Base-by-base conservation (phyloP, 2,329 filamentous ascomycete species). In the Colletotrichum salicis region DNA sequence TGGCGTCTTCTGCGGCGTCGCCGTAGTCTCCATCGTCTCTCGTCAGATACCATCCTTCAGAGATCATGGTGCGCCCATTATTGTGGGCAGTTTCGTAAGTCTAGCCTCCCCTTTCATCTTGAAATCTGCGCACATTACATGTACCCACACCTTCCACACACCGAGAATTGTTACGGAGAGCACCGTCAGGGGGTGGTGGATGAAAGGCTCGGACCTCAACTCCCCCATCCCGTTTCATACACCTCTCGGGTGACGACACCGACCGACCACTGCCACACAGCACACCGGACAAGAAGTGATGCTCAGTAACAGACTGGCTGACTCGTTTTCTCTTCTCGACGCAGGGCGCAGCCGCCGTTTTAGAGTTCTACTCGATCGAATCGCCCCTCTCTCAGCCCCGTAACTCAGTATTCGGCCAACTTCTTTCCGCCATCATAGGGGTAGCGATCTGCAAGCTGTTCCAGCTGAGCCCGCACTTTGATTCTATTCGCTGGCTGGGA, bases 331-430 rank as follows among this genome's bases (percentile, higher is more conserved):
- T 22, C 22, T 29, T 66, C 6, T 1, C 12, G 24, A 11, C 8
- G 11, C 60, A 93, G 91, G 93, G 93, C 63, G 93, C 93, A 5
- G 90, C 92, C 3, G 92, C 93, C 15, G 91, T 95, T n/a, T 87
- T 95, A 48, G 88, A 93, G 76, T 95, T 93, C 80, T 91, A 91
- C 76, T 86, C 89, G 58, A 91, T 94, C 75, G 90, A 93, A 61
- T 92, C 92, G 0, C 92, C 93, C 0, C 87, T 95, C 33, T 86
- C 92, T 0, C 93, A 95, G 77, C 93, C 93, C 1, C 90, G 93
- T 29, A 94, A 92, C 79, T 86, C 89, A 54, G 79, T 95, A 15
- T 72, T 91, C 7, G 91, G 92, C n/a, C 92, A 95, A 77, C 66
- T 92, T 35, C 79, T 94, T 54, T 86, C 91, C 1, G 86, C 89